A percentile compares a stretch with the other conserved stretches of the same genome.
These are phyloP conservation scores for Vitis hybrid DNA, from an alignment of 177 flowering plant species.

Conservation along the genomic window DNA sequence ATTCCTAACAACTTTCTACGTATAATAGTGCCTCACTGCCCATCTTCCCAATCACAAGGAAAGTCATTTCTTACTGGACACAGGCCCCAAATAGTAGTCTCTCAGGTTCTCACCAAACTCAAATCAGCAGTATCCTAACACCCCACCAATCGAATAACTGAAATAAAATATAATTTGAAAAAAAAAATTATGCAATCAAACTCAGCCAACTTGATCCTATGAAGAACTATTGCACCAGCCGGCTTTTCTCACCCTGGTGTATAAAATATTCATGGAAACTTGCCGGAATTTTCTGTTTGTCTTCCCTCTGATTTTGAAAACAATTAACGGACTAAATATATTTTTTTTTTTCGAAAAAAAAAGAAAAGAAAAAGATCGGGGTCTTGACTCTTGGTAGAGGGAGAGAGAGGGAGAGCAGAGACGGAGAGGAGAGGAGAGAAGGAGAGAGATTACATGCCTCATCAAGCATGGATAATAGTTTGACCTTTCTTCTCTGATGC, in stretches of 20 bases:
- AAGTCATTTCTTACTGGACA: conserved; percentile 9
- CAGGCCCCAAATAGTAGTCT: not conserved
- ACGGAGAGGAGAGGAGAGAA: conserved; percentile 5
- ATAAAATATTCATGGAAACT: conserved; percentile 10
- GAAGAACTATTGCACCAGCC: conserved; percentile 27
- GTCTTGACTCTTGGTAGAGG: conserved; percentile 14
- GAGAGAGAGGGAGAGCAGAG: conserved; percentile 1
- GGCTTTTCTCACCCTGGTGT: conserved; percentile 18
- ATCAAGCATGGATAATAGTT: conserved; percentile 64
- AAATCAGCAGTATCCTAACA: not conserved
- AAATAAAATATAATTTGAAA: not conserved
- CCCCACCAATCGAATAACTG: conserved; percentile 6
- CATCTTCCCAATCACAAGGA: conserved; percentile 13
- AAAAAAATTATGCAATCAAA: conserved; percentile 6
- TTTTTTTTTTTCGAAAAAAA: not conserved
- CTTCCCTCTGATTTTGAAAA: not conserved
- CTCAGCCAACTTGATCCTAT: conserved; percentile 26
- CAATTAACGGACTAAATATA: not conserved
- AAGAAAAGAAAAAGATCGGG: conserved; percentile 14
- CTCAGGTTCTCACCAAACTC: conserved; percentile 3
- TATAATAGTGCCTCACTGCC: conserved; percentile 9
- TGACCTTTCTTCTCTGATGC: conserved; percentile 87
- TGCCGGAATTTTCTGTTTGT: conserved; percentile 23
- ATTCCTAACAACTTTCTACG: conserved; percentile 4
- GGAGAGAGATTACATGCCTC: conserved; percentile 47